phyloP scores from a whole-genome alignment of 1,284 basidiomycete species.

The Pascua guehoae region DNA sequence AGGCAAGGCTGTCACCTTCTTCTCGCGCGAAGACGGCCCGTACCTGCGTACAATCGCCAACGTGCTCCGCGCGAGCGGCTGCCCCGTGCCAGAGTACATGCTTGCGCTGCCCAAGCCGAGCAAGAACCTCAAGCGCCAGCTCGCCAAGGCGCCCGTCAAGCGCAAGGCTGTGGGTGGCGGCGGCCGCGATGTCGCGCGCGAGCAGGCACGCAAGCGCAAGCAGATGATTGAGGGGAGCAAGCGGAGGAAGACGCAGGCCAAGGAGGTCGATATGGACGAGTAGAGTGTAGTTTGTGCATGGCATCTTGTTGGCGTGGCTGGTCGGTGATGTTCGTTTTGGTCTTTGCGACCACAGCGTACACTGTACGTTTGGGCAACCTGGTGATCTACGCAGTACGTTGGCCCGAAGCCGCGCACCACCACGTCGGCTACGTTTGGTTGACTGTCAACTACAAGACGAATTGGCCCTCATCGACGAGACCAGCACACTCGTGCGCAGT shows the following conservation, averaged over 20 bases:
- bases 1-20: slow-evolving; percentile 91
- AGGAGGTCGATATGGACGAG: not conserved
- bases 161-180: slow-evolving; percentile 70
- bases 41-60: slow-evolving; percentile 95
- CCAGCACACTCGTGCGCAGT: too few species aligned
- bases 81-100: slow-evolving; percentile 85
- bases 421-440: too few species aligned
- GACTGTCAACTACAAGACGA: too few species aligned
- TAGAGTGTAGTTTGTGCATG: not conserved
- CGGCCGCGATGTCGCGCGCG: slow-evolving; percentile 62
- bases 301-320: too few species aligned
- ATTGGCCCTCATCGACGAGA: too few species aligned
- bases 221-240: slow-evolving; percentile 49
- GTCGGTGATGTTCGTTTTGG: too few species aligned
- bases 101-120: slow-evolving; percentile 78
- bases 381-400: too few species aligned
- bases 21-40: slow-evolving; percentile 87
- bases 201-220: slow-evolving; percentile 70
- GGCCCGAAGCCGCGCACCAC: too few species aligned
- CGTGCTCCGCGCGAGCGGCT: slow-evolving; percentile 85
- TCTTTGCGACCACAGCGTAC: too few species aligned
- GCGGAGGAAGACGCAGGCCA: slow-evolving; percentile 29
- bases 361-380: too few species aligned
- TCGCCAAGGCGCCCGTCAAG: slow-evolving; percentile 71
- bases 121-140: slow-evolving; percentile 76